Conservation (phyloP, 352 stramenopile genomes). For the Globisporangium emineosum region DNA sequence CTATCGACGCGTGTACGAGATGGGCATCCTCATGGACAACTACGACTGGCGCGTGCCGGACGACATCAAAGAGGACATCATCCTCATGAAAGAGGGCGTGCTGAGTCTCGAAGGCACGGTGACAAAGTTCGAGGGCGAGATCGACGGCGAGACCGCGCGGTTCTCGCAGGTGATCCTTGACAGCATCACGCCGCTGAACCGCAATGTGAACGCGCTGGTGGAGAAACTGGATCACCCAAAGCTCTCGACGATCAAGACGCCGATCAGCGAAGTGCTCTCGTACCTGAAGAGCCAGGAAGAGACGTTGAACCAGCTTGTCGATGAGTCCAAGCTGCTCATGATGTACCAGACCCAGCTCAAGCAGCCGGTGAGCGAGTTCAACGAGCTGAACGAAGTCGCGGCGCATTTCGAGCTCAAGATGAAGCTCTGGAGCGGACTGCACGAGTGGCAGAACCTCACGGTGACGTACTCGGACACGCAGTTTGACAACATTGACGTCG, state of each 20-base stretch:
- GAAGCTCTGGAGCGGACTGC: constrained; percentile 86
- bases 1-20: constrained; percentile 82
- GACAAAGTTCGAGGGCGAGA: constrained; percentile 86
- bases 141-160: constrained; percentile 89
- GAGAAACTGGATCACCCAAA: constrained; percentile 85
- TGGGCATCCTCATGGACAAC: constrained; percentile 90
- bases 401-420: constrained; percentile 89
- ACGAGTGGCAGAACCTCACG: constrained; percentile 84
- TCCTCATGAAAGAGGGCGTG: constrained; percentile 93
- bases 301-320: constrained; percentile 63
- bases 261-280: constrained; percentile 70
- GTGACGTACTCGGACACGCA: constrained; percentile 70
- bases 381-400: constrained; percentile 84
- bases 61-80: constrained; percentile 91
- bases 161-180: constrained; percentile 91
- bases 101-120: constrained; percentile 87
- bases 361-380: constrained; percentile 87
- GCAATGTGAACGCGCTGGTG: constrained; percentile 61
- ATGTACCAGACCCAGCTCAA: constrained; percentile 89
- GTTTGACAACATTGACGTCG: constrained; percentile 90
- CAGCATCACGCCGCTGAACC: constrained; percentile 76
- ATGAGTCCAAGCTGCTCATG: constrained; percentile 81
- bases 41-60: constrained; percentile 91
- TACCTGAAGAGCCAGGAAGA: constrained; percentile 76
- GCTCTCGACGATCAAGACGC: constrained; percentile 69